Evolutionary conservation across 345 rosid genomes (phyloP).

Genomic region (Litchi chinensis): DNA sequence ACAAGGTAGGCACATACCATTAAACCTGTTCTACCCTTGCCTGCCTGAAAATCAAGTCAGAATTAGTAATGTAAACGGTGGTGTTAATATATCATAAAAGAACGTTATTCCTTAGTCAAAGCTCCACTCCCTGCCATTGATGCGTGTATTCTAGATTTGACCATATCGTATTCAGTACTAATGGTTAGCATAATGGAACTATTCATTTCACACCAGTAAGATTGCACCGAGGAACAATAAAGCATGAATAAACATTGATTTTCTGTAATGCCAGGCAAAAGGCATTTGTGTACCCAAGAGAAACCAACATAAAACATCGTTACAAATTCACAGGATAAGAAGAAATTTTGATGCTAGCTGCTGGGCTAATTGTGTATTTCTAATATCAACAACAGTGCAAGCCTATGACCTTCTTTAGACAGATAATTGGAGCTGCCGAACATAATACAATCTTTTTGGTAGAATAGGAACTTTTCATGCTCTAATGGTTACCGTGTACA

Average conservation of each 20-base stretch:
- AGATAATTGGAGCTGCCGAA: too few species aligned
- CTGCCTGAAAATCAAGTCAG: constrained; percentile 61
- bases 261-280: too few species aligned
- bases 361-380: neutral
- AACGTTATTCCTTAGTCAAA: neutral
- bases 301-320: neutral
- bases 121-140: neutral
- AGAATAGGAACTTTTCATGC: neutral
- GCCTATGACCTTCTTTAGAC: neutral
- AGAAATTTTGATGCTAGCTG: neutral
- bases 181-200: too few species aligned
- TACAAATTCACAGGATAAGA: too few species aligned
- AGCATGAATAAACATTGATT: too few species aligned
- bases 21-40: constrained; percentile 92
- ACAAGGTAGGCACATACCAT: constrained; percentile 92
- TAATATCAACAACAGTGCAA: neutral
- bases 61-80: neutral
- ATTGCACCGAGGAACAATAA: too few species aligned
- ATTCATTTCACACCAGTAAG: too few species aligned
- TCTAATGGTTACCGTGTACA: neutral
- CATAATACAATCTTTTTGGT: neutral
- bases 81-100: too few species aligned
- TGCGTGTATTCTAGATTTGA: neutral
- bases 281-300: neutral
- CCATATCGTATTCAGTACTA: too few species aligned